Evolutionary conservation across 2,329 filamentous ascomycete species (phyloP).

Genomic region (Colletotrichum liaoningense): DNA sequence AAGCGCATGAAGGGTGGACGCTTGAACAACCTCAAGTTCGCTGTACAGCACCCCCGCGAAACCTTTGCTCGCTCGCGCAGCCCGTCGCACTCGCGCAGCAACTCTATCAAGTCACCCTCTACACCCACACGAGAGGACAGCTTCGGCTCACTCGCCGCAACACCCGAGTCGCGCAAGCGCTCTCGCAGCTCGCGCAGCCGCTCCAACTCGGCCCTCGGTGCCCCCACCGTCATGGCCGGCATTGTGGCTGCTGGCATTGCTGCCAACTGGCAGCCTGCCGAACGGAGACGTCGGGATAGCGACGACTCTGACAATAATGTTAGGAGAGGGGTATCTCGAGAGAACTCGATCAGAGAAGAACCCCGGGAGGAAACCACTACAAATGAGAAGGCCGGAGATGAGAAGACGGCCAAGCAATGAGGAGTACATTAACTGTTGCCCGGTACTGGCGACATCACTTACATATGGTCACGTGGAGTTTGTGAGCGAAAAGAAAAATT

Average conservation of each 20-base stretch:
- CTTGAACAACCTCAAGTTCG: constrained; percentile 83
- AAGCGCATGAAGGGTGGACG: constrained; percentile 85
- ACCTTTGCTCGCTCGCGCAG: constrained; percentile 72
- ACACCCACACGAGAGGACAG: constrained; percentile 72
- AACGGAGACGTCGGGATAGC: constrained; percentile 55
- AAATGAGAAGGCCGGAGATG: constrained; percentile 25
- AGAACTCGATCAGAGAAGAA: constrained; percentile 32
- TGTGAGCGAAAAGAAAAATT: neutral
- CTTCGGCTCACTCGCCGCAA: constrained; percentile 60
- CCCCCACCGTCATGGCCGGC: constrained; percentile 85
- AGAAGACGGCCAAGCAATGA: constrained; percentile 24
- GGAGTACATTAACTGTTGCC: constrained; percentile 23
- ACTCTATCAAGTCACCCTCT: constrained; percentile 69
- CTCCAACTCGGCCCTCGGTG: constrained; percentile 78
- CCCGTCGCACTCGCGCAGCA: constrained; percentile 73
- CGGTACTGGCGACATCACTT: neutral
- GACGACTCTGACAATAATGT: constrained; percentile 44
- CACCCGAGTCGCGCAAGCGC: constrained; percentile 70
- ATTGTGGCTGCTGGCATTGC: constrained; percentile 82
- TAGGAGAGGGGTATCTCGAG: constrained; percentile 27
- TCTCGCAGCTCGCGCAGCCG: constrained; percentile 75
- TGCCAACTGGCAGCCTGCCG: constrained; percentile 80
- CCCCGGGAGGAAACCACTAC: constrained; percentile 4
- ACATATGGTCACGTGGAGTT: constrained; percentile 13
- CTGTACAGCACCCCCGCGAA: constrained; percentile 80